Conservation (phyloP, 2,329 filamentous ascomycete genomes). For the Cercospora sesami region DNA sequence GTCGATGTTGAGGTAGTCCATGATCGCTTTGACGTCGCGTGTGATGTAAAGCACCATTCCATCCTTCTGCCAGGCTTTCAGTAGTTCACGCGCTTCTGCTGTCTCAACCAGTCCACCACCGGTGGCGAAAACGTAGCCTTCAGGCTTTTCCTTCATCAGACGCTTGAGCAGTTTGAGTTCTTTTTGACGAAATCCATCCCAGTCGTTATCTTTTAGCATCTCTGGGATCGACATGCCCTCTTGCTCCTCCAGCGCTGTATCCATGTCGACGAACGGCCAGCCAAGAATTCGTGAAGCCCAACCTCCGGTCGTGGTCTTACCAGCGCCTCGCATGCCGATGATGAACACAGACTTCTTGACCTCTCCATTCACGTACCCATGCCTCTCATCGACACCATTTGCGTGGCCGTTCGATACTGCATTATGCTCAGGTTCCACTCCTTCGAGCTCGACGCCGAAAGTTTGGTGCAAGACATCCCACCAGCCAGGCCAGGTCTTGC, state of each 20-base stretch:
- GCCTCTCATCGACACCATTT: slow-evolving; percentile 34
- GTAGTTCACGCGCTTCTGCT: slow-evolving; percentile 72
- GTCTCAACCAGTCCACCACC: slow-evolving; percentile 92
- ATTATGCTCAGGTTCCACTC: slow-evolving; percentile 59
- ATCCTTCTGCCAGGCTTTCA: slow-evolving; percentile 72
- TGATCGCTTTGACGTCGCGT: slow-evolving; percentile 81
- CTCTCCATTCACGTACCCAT: slow-evolving; percentile 36
- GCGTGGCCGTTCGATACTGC: slow-evolving; percentile 37
- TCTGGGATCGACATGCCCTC: slow-evolving; percentile 78
- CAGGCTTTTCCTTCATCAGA: slow-evolving; percentile 71
- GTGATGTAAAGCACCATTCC: slow-evolving; percentile 86
- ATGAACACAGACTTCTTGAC: slow-evolving; percentile 76
- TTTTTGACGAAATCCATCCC: slow-evolving; percentile 81
- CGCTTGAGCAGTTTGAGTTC: slow-evolving; percentile 74
- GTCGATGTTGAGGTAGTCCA: slow-evolving; percentile 84
- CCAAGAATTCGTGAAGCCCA: slow-evolving; percentile 78
- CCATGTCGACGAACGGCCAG: slow-evolving; percentile 80
- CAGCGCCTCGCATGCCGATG: slow-evolving; percentile 95
- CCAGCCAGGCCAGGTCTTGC: slow-evolving; percentile 99
- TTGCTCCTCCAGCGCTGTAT: slow-evolving; percentile 77
- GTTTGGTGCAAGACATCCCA: slow-evolving; percentile 84
- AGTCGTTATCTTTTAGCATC: slow-evolving; percentile 75
- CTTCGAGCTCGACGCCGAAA: slow-evolving; percentile 75
- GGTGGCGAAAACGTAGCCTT: slow-evolving; percentile 83
- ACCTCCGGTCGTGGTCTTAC: slow-evolving; percentile 88